Evolutionary conservation across 2,329 filamentous ascomycete species (phyloP), one percentile per base, ranked within the genome.

Genomic region (Cordyceps farinosa): DNA sequence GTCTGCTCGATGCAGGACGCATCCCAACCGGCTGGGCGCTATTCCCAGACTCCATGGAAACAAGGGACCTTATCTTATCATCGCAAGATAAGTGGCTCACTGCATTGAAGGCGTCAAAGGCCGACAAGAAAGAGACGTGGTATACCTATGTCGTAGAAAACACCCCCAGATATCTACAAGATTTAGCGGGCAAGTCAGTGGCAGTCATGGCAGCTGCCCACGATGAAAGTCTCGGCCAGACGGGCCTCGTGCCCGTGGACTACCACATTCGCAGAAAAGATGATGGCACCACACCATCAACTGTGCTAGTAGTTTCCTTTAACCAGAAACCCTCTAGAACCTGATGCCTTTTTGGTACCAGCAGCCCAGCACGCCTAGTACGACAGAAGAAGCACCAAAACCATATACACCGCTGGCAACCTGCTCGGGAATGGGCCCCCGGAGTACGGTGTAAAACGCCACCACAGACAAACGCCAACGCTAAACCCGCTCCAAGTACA

Each of bases 91-190:
- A 54, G 6, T 54, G 51, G 51, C 51, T 54, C 22, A 3, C 32
- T 22, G 51, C n/a, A 22, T 22, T 54, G 32, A 54, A 54, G 32
- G 51, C 51, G 4, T 22, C 32, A 40, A 27, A 36, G 32, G 51
- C 51, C 11, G 51, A 54, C 32, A 54, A 54, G 51, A 38, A 54
- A 7, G 51, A 54, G 10, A 54, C 32, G 32, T 54, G 51, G 51
- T 40, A 54, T 54, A 54, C 51, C 32, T 54, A 38, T 7, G 32
- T 54, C 32, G 30, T 27, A 54, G 51, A 54, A 22, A 38, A 54
- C 36, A 29, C 22, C 32, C 51, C 32, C 32, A 36, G 51, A 36
- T 11, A 36, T 38, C 51, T 54, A 22, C 51, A 38, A 11, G 17
- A 38, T 38, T 22, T 54, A 36, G 22, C 36, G 32, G 51, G 51